Conservation (phyloP, 2,329 filamentous ascomycete species). For the Ceratocystis cacaofunesta region DNA sequence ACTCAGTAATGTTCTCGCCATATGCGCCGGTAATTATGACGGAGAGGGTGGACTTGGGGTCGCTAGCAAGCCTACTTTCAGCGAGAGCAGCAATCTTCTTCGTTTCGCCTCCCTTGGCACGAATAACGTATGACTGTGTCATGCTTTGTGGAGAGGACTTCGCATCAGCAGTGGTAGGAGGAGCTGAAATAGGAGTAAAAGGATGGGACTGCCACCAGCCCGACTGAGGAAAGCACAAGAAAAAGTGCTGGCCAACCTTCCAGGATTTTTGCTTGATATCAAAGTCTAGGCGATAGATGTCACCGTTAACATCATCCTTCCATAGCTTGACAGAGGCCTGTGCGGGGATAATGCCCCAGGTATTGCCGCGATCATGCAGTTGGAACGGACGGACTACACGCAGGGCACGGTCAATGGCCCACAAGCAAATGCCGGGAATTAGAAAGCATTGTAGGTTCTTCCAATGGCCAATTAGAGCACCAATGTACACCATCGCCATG, state of each 20-base stretch:
- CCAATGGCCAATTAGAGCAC: conserved; percentile 66
- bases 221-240: conserved; percentile 49
- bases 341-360: conserved; percentile 17
- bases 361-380: conserved; percentile 40
- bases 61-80: conserved; percentile 24
- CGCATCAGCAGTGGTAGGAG: conserved; percentile 23
- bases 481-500: conserved; percentile 58
- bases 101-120: conserved; percentile 46
- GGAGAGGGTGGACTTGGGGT: conserved; percentile 21
- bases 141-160: conserved; percentile 23
- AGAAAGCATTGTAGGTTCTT: conserved; percentile 51
- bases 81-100: conserved; percentile 36
- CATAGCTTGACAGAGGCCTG: conserved; percentile 33
- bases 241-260: conserved; percentile 57
- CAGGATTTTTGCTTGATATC: conserved; percentile 45
- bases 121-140: conserved; percentile 41
- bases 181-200: conserved; percentile 48
- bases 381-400: conserved; percentile 43
- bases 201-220: conserved; percentile 61
- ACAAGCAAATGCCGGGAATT: conserved; percentile 48
- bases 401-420: conserved; percentile 47
- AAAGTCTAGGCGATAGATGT: conserved; percentile 52
- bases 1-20: conserved; percentile 35
- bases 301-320: conserved; percentile 39
- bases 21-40: conserved; percentile 51